phyloP scores from a whole-genome alignment of 2,329 filamentous ascomycete species.

The Penicillium sp. region DNA sequence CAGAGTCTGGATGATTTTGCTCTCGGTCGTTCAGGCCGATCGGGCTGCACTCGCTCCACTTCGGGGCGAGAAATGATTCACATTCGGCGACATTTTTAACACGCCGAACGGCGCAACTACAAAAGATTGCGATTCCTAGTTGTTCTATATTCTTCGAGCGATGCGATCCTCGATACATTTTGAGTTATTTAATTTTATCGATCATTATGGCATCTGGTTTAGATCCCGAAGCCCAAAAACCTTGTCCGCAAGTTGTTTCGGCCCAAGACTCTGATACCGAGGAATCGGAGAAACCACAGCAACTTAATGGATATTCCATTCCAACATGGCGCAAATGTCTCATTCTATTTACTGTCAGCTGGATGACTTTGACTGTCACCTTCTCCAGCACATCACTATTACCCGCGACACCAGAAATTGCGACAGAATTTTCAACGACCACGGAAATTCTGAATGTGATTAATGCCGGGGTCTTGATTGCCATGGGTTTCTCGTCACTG shows the following conservation, averaged over 20 bases:
- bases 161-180: too few species aligned
- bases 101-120: conserved; percentile 3
- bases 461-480: conserved; percentile 35
- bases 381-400: conserved; percentile 43
- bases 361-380: conserved; percentile 39
- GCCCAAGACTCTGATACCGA: conserved; percentile 17
- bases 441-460: conserved; percentile 33
- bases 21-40: too few species aligned
- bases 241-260: conserved; percentile 9
- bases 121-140: conserved; percentile 3
- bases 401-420: conserved; percentile 39
- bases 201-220: conserved; percentile 9
- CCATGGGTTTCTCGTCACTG: conserved; percentile 37
- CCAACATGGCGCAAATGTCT: conserved; percentile 38
- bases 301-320: conserved; percentile 20
- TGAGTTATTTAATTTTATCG: too few species aligned
- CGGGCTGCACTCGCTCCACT: conserved; percentile 2
- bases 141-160: too few species aligned
- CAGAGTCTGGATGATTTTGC: too few species aligned
- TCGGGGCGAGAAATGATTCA: neutral
- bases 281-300: conserved; percentile 11
- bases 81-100: conserved; percentile 5
- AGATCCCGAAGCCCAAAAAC: conserved; percentile 17
- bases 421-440: conserved; percentile 34
- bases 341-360: conserved; percentile 40